These are phyloP conservation scores for Hirschfeldia incana DNA, from an alignment of 345 rosid genomes.

Conservation along the genomic window DNA sequence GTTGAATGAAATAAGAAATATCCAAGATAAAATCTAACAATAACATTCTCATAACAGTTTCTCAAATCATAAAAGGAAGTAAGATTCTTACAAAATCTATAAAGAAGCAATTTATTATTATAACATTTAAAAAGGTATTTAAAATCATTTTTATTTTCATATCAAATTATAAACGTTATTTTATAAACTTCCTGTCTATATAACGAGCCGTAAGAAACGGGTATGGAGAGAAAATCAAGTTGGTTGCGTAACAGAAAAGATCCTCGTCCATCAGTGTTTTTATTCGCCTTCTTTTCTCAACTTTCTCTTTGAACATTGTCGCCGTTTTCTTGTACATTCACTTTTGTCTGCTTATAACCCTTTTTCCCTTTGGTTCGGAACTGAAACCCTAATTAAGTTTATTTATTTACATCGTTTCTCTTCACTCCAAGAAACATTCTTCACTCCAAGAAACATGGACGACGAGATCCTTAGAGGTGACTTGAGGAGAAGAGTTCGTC, in stretches of 20 bases:
- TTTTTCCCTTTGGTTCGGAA: background rate
- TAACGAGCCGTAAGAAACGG: background rate
- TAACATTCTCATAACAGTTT: background rate
- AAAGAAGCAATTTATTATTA: background rate
- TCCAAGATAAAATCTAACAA: background rate
- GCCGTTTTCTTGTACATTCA: conserved; percentile 9
- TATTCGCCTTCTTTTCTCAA: background rate
- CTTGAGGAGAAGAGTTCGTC: background rate
- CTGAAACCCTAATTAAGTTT: conserved; percentile 6
- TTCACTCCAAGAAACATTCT: background rate
- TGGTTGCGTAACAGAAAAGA: conserved; percentile 1
- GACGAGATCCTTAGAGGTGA: background rate
- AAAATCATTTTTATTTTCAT: too few relatives aligned
- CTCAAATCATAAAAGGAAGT: background rate
- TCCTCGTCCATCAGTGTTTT: background rate
- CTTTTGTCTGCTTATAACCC: conserved; percentile 10
- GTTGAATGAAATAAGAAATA: background rate
- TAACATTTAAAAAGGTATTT: background rate
- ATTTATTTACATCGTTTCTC: background rate
- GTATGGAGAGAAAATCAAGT: conserved; percentile 4
- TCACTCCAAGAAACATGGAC: conserved; percentile 2
- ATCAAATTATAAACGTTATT: background rate
- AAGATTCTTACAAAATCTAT: background rate
- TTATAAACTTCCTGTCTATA: background rate
- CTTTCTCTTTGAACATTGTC: background rate